phyloP scores from a whole-genome alignment of 179 eudicot species.

The Camellia oleifera region DNA sequence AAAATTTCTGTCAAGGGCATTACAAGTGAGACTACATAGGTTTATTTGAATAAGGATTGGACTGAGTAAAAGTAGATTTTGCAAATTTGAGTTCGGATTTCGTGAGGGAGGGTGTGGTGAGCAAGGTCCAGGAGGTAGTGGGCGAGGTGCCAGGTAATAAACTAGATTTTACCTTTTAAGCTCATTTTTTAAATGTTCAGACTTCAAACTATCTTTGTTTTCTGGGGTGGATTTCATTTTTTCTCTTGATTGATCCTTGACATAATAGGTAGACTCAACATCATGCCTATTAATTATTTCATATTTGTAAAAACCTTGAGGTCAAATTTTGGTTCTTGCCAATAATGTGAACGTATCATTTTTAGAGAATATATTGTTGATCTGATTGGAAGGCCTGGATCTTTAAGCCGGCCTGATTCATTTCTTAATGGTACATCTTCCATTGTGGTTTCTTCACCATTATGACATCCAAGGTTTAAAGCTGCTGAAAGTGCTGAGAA shows the following conservation, averaged over 20 bases:
- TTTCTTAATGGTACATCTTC: slow-evolving; percentile 61
- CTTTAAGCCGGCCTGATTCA: slow-evolving; percentile 59
- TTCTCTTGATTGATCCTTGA: background rate
- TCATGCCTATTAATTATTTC: background rate
- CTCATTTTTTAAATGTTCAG: background rate
- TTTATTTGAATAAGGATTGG: background rate
- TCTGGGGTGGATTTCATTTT: background rate
- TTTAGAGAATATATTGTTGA: slow-evolving; percentile 73
- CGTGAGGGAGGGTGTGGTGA: background rate
- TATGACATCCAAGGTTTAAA: slow-evolving; percentile 54
- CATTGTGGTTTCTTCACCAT: slow-evolving; percentile 60
- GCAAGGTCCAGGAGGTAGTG: background rate
- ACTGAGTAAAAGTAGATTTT: background rate
- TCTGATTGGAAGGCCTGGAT: slow-evolving; percentile 60
- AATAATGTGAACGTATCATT: background rate
- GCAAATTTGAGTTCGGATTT: background rate
- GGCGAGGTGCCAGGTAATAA: no score
- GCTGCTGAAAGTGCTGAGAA: slow-evolving; percentile 41
- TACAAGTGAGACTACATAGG: background rate
- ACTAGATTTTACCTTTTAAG: background rate
- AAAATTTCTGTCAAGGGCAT: background rate
- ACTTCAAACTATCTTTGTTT: background rate
- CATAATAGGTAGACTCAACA: background rate
- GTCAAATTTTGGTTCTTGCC: background rate
- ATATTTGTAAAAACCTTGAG: background rate